Evolutionary conservation across 306 rosid species (phyloP).

Genomic region (Styphnolobium japonicum): DNA sequence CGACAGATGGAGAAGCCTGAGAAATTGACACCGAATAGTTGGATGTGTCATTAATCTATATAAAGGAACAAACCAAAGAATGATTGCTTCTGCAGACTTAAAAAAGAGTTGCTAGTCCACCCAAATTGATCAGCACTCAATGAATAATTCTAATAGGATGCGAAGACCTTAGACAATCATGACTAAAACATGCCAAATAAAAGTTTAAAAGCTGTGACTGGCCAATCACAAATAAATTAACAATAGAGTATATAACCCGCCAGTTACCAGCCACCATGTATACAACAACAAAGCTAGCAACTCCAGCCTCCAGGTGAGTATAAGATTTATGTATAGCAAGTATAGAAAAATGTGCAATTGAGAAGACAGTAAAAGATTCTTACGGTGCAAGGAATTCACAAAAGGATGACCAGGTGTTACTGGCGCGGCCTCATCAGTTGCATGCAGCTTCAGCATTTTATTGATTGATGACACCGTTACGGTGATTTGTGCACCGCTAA

Average conservation of each 20-base stretch:
- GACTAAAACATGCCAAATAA: not conserved
- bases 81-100: not conserved
- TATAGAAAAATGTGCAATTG: not conserved
- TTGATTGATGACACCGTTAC: slow-evolving; percentile 81
- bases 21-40: slow-evolving; percentile 28
- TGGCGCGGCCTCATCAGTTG: slow-evolving; percentile 86
- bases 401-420: slow-evolving; percentile 89
- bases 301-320: not conserved
- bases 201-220: not conserved
- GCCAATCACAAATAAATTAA: not conserved
- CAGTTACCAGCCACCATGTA: not conserved
- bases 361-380: slow-evolving; percentile 32
- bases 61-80: not conserved
- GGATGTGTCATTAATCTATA: not conserved
- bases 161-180: not conserved
- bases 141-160: not conserved
- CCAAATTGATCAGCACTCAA: not conserved
- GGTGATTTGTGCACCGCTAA: slow-evolving; percentile 68
- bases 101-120: not conserved
- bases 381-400: slow-evolving; percentile 99
- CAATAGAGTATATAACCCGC: not conserved
- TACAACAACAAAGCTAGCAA: not conserved
- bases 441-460: slow-evolving; percentile 88
- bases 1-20: slow-evolving; percentile 93
- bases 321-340: not conserved